Evolutionary conservation across 305 asterid species (phyloP), one percentile per base, ranked within the genome.

Genomic region (Withania somnifera): DNA sequence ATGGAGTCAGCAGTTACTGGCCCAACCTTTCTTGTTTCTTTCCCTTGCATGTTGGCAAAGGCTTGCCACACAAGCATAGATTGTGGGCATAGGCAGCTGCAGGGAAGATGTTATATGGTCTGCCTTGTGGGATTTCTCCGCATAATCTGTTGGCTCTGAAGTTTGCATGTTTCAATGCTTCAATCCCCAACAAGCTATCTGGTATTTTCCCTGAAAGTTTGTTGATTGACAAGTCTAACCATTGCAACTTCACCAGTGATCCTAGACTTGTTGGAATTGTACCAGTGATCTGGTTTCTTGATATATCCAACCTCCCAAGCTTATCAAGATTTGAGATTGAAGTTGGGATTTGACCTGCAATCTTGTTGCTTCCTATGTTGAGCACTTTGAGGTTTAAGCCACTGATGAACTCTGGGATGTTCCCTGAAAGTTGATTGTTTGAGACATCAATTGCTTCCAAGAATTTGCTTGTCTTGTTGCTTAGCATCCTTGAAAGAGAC

Each of bases 11-110:
- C 93, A 87, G 86, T 78, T 88, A 93, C 97, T 90, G 95, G 91
- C 94, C 88, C 90, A 82, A 85, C 79, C 53, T 67, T 47, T 77
- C 69, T 36, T 54, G 80, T 32, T 81, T 79, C 85, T 77, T 90
- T 58, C 84, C 91, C 89, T 84, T 93, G 84, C 99, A 96, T 56
- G 93, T 89, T 7, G 89, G 91, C 88, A 96, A 81, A 0, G 99
- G 99, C 80, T 89, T 93, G 50, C 94, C 98, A 86, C 99, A 96
- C 88, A 96, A 86, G 84, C 99, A 93, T 83, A 87, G 67, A 79
- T 96, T 94, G 64, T 94, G 93, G 75, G 92, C 92, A 88, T 96
- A 96, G 63, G 98, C 93, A 45, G 86, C 88, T 78, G 89, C 87
- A 30, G 88, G 93, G 84, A 93, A 96, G 17, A 92, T 76, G 66